These are phyloP conservation scores for Colletotrichum tropicale DNA, from an alignment of 2,329 filamentous ascomycete species.

Conservation along the genomic window DNA sequence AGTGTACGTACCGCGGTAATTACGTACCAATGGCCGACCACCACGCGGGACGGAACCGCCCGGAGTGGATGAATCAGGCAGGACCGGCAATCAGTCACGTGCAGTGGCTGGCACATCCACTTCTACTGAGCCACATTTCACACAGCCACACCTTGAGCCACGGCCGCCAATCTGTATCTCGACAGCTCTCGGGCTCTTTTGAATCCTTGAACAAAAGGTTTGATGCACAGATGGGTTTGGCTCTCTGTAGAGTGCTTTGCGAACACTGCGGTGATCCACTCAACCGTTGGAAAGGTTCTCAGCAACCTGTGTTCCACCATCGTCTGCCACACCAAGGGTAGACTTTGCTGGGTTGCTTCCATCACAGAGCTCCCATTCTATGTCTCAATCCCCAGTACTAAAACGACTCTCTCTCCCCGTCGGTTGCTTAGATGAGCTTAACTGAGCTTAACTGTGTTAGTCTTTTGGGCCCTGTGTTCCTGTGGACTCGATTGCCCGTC, in stretches of 20 bases:
- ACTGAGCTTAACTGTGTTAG: not conserved
- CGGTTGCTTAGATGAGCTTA: not conserved
- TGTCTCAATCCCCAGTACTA: not conserved
- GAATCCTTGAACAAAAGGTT: too few relatives aligned
- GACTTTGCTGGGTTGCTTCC: not conserved
- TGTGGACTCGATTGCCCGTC: not conserved
- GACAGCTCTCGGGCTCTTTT: too few relatives aligned
- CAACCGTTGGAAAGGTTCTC: not conserved
- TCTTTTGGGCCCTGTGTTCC: not conserved
- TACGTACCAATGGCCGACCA: not conserved
- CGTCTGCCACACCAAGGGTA: not conserved
- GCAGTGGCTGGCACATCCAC: not conserved
- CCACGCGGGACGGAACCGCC: constrained; percentile 1
- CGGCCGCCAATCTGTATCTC: too few relatives aligned
- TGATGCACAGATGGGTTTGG: accelerated
- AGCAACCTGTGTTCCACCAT: not conserved
- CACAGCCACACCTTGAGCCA: not conserved
- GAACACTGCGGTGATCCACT: not conserved
- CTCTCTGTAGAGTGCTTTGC: too few relatives aligned
- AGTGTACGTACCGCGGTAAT: constrained; percentile 7
- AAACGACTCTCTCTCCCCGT: not conserved
- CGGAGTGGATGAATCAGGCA: constrained; percentile 11
- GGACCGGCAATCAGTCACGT: not conserved
- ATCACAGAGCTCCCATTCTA: not conserved
- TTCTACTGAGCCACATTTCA: accelerated